Base-by-base conservation (phyloP, 257 asterid species). In the Capsicum chinense region DNA sequence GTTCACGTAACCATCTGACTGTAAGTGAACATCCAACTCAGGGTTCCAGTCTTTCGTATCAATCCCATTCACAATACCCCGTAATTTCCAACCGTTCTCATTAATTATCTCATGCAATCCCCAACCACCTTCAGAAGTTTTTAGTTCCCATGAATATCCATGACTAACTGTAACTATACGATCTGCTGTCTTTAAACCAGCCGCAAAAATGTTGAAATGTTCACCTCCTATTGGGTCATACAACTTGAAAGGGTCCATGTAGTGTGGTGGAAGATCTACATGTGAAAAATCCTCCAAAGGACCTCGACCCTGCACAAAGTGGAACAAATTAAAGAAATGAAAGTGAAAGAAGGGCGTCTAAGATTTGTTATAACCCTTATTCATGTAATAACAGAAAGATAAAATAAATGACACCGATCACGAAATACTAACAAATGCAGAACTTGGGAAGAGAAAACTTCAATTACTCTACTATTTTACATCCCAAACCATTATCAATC, bases 41-140 rank as follows among this genome's bases (percentile, higher is more conserved):
- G 99, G 99, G 88, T 91, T 91, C 99, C 98, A 97, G 7, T 95
- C 98, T 35, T 93, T 64, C 1, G 95, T 90, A 85, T 97, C 99
- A n/a, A 97, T 97, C 54, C 98, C 98, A 37, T 97, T 97, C 80
- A 95, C 98, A 17, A 95, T 95, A 8, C 99, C 99, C 17, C 89
- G 83, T 4, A 97, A 85, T 88, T 97, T 97, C 99, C 98, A 97
- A 68, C 92, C 93, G 37, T 89, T 90, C 83, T 92, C 91, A 13
- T 90, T 93, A 59, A 97, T 95, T 89, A 97, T 91, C 17, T 85
- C 90, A 10, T 97, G 95, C 59, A 97, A 89, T 70, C 99, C 99
- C 99, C 99, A 95, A 56, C 99, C 99, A 44, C 98, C 98, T 88
- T 94, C 97, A 3, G 89, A 50, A 63, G 98, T 95, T 89, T 92